Evolutionary conservation across 768 basidiomycete species (phyloP), one percentile per base, ranked within the genome.

Genomic region (Harrya chromipes): DNA sequence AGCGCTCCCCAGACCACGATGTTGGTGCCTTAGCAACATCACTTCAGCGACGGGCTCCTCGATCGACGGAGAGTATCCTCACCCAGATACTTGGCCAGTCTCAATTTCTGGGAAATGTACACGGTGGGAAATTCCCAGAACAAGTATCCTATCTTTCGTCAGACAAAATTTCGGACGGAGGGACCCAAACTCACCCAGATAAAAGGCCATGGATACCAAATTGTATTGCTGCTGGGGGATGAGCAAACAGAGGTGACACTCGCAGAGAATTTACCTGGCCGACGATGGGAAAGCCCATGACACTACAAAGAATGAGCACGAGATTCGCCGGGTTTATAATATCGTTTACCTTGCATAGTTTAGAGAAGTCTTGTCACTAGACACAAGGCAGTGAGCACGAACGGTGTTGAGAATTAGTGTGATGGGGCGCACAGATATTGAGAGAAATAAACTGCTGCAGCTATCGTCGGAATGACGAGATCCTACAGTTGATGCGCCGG

Each of bases 391-490:
- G 39, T 57, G 21, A 64, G 39, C 11, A 4, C 12, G 29, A 16
- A 17, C 10, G 24, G 13, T 19, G 39, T 21, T 11, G 10, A 26
- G 14, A 38, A 17, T 21, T 26, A 6, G 36, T 43, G 17, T n/a
- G 17, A 12, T 14, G 40, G 21, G 17, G 53, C 78, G 46, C 59
- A 84, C 81, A 85, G 60, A 56, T 78, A 85, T 57, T 85, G 82
- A 1, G 80, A 81, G 60, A 85, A 85, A 63, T 84, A 85, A 12
- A 85, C 83, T 3, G 81, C 79, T 2, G 83, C 82, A 54, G 78
- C 78, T 13, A 82, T 64, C 4, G 81, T 75, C 1, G 79, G 77
- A 40, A 83, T 81, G 37, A 79, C 53, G 2, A 69, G 45, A 57
- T 82, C 81, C 79, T 80, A 46, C 3, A 13, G n/a, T 23, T 34